These are phyloP conservation scores for Annona squamosa DNA, from an alignment of 164 flowering plant genomes.

Conservation along the genomic window DNA sequence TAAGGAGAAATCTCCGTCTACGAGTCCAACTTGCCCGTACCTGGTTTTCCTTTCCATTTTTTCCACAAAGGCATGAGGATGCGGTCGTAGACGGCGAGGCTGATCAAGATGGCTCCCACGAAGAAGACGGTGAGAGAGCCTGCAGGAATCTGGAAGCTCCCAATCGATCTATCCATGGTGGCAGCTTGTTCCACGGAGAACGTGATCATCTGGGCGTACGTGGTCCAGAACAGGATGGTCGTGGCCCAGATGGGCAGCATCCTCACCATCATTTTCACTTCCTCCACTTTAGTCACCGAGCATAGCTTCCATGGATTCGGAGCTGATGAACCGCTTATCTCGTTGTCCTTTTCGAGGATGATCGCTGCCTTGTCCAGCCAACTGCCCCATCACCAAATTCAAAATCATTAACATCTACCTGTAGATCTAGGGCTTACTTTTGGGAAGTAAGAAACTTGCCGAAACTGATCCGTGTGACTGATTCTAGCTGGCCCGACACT, in stretches of 20 bases:
- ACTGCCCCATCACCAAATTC: slow-evolving; percentile 21
- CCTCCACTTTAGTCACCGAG: slow-evolving; percentile 77
- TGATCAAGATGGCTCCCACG: slow-evolving; percentile 63
- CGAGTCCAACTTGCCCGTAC: too few species aligned
- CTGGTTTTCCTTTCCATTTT: slow-evolving; percentile 63
- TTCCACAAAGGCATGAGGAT: slow-evolving; percentile 71
- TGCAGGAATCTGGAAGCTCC: slow-evolving; percentile 73
- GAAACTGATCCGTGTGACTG: slow-evolving; percentile 54
- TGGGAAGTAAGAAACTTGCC: slow-evolving; percentile 19
- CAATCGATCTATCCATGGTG: slow-evolving; percentile 60
- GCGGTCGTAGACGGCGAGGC: slow-evolving; percentile 62
- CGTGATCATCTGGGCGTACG: slow-evolving; percentile 95
- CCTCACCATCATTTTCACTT: slow-evolving; percentile 83
- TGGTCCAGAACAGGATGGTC: slow-evolving; percentile 91
- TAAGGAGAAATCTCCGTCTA: too few species aligned
- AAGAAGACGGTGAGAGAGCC: slow-evolving; percentile 91
- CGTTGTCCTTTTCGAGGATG: slow-evolving; percentile 21
- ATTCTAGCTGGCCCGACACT: slow-evolving; percentile 35
- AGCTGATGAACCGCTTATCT: slow-evolving; percentile 30
- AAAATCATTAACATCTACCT: too few species aligned
- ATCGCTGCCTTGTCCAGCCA: slow-evolving; percentile 90
- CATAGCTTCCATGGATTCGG: slow-evolving; percentile 76
- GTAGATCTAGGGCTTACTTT: too few species aligned
- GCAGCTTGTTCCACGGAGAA: slow-evolving; percentile 89
- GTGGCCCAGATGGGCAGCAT: slow-evolving; percentile 96